Conservation (phyloP, 208 protist genomes). For the Leishmania amazonensis region DNA sequence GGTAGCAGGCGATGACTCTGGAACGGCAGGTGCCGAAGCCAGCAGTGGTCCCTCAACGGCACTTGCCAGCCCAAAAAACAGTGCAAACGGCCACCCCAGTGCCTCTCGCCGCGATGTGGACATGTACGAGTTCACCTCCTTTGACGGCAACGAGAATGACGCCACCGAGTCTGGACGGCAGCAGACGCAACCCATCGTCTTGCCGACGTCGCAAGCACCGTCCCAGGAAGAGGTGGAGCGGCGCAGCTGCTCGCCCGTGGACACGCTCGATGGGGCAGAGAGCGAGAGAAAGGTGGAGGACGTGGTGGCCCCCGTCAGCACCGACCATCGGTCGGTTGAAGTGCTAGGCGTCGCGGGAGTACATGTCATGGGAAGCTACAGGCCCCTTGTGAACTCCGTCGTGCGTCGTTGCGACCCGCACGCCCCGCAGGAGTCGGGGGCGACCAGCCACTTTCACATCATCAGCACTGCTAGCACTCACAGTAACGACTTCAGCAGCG, state of each 20-base stretch:
- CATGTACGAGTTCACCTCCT: slow-evolving; percentile 6
- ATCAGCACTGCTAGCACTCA: slow-evolving; percentile 19
- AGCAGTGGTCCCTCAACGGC: background rate
- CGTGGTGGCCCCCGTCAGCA: background rate
- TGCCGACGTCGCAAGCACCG: background rate
- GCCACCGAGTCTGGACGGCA: slow-evolving; percentile 3
- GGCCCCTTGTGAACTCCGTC: slow-evolving; percentile 33
- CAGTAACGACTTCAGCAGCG: slow-evolving; percentile 23
- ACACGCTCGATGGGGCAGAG: slow-evolving; percentile 26
- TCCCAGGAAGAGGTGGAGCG: background rate
- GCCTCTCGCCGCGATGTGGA: background rate
- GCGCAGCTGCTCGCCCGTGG: slow-evolving; percentile 25
- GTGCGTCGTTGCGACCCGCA: slow-evolving; percentile 17
- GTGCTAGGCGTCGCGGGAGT: slow-evolving; percentile 21
- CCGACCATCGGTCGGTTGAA: slow-evolving; percentile 7
- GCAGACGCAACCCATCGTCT: too few species aligned
- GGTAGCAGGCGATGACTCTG: slow-evolving; percentile 8
- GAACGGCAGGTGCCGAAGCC: slow-evolving; percentile 6
- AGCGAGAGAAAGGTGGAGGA: slow-evolving; percentile 30
- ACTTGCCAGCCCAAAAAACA: background rate
- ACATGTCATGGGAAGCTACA: slow-evolving; percentile 31
- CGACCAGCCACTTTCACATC: slow-evolving; percentile 14
- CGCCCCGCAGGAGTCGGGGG: background rate
- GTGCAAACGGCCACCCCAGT: background rate
- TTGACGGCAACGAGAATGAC: slow-evolving; percentile 12